Percentiles rank a stretch among this genome's conserved stretches.
These are phyloP conservation scores for Spatholobus suberectus DNA, from an alignment of 306 rosid species.

Conservation along the genomic window DNA sequence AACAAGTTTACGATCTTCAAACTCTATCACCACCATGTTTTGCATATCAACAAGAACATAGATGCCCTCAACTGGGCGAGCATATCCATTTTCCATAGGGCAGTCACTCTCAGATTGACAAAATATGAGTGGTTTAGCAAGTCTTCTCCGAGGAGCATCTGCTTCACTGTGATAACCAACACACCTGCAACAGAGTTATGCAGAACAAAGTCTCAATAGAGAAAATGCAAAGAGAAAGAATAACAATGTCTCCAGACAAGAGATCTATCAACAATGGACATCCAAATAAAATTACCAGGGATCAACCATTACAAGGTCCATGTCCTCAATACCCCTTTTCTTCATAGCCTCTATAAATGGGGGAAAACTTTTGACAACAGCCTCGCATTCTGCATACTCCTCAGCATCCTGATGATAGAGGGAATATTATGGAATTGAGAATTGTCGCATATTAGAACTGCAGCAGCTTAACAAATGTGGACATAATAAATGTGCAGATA, in stretches of 20 bases:
- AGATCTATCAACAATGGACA: constrained; percentile 19
- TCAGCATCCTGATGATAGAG: constrained; percentile 69
- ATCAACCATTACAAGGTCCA: constrained; percentile 97
- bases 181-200: constrained; percentile 66
- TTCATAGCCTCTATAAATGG: constrained; percentile 94
- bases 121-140: constrained; percentile 86
- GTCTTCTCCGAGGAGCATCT: constrained; percentile 86
- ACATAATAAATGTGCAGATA: not conserved
- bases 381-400: constrained; percentile 97
- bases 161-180: constrained; percentile 83
- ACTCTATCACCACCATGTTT: constrained; percentile 85
- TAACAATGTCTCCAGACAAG: constrained; percentile 7
- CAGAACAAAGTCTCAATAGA: constrained; percentile 23
- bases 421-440: constrained; percentile 23
- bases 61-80: constrained; percentile 94
- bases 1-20: constrained; percentile 90
- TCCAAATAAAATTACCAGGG: constrained; percentile 65
- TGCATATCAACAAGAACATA: constrained; percentile 87
- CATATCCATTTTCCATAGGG: constrained; percentile 97
- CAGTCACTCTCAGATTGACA: constrained; percentile 95
- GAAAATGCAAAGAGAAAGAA: constrained; percentile 19
- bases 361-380: constrained; percentile 81
- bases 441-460: constrained; percentile 1
- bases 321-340: constrained; percentile 95
- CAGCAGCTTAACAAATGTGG: not conserved